Evolutionary conservation across 2,329 filamentous ascomycete genomes (phyloP).

Genomic region (Stromatinia cepivora): DNA sequence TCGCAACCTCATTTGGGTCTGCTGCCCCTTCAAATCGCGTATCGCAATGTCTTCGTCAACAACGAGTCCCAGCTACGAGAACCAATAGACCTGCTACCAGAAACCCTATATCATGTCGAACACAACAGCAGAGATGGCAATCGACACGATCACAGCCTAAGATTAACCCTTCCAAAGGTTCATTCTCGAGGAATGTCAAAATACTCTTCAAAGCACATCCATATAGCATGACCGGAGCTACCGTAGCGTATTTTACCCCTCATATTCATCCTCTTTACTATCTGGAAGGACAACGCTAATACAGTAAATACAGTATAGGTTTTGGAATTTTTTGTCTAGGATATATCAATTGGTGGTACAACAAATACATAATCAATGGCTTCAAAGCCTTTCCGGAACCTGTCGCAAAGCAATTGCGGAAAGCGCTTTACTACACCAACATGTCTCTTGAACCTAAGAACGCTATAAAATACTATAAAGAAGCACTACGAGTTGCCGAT

Average conservation of each 20-base stretch:
- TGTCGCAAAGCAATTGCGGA: conserved; percentile 75
- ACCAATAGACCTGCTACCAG: conserved; percentile 12
- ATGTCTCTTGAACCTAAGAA: conserved; percentile 70
- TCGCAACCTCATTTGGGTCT: conserved; percentile 30
- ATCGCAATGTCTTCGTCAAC: conserved; percentile 37
- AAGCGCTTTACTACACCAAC: conserved; percentile 85
- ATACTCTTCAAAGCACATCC: conserved; percentile 37
- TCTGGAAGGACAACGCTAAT: conserved; percentile 13
- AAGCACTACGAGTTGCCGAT: conserved; percentile 72
- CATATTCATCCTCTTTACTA: background rate
- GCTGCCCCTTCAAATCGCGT: conserved; percentile 26
- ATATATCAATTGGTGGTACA: conserved; percentile 39
- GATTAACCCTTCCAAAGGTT: background rate
- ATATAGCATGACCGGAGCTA: conserved; percentile 36
- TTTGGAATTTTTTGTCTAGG: conserved; percentile 32
- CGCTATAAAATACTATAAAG: conserved; percentile 80
- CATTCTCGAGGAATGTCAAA: conserved; percentile 27
- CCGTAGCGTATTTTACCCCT: conserved; percentile 31
- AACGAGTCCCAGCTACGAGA: conserved; percentile 28
- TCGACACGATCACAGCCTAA: conserved; percentile 27
- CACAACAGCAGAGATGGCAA: conserved; percentile 35
- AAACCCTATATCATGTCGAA: conserved; percentile 20
- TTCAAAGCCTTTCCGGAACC: conserved; percentile 64
- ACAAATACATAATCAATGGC: conserved; percentile 42
- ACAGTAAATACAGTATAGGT: conserved; percentile 32